Evolutionary conservation across 805 yeast genomes (phyloP).

Genomic region (Debaryomyces maramus): DNA sequence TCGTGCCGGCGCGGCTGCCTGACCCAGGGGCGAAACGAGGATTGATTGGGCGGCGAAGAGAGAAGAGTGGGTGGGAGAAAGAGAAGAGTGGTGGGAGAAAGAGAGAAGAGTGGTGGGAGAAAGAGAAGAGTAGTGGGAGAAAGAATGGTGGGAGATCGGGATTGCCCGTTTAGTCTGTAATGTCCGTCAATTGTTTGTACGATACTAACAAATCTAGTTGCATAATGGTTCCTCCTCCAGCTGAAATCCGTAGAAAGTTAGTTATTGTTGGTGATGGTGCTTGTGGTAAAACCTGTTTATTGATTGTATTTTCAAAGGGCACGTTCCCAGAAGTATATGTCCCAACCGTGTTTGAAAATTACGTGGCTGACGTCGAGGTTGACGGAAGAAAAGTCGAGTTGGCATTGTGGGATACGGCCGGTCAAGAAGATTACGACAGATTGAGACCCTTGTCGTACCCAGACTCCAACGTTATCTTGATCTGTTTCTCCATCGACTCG

Average conservation of each 20-base stretch:
- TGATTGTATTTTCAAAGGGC: constrained; percentile 83
- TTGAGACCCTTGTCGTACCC: constrained; percentile 89
- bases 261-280: constrained; percentile 98
- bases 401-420: constrained; percentile 98
- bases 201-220: constrained; percentile 6
- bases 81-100: constrained; percentile 1
- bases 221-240: constrained; percentile 46
- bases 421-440: constrained; percentile 97
- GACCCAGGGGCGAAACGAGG: constrained; percentile 1
- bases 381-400: constrained; percentile 69
- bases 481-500: constrained; percentile 86
- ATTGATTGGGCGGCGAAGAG: neutral
- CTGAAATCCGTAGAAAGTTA: constrained; percentile 71
- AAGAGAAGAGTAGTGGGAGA: neutral
- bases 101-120: constrained; percentile 1
- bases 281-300: constrained; percentile 91
- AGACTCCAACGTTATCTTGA: constrained; percentile 86
- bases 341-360: constrained; percentile 96
- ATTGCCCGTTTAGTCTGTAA: neutral
- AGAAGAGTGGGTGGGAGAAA: neutral
- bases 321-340: constrained; percentile 92
- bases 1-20: neutral
- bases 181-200: neutral
- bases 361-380: constrained; percentile 88
- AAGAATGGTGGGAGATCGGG: neutral